Evolutionary conservation across 768 basidiomycete genomes (phyloP).

Genomic region (Xerocomellus amylosporus): DNA sequence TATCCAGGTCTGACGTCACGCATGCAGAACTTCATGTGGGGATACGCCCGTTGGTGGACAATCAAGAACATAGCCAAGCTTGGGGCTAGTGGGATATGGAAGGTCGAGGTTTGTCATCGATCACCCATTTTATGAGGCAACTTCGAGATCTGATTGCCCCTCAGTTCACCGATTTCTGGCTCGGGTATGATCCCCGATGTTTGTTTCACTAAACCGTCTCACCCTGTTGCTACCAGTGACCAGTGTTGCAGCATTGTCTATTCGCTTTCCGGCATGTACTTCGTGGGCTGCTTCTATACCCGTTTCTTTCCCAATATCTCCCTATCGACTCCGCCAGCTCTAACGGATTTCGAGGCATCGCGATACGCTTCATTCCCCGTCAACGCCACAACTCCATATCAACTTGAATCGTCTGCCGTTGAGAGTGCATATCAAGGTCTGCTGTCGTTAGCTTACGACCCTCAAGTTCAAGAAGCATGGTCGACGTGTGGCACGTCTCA

Average conservation of each 20-base stretch:
- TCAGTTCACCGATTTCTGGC: conserved; percentile 85
- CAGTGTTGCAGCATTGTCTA: conserved; percentile 79
- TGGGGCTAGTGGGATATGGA: conserved; percentile 63
- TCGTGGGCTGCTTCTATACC: conserved; percentile 71
- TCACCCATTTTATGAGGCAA: background rate
- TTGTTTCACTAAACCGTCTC: background rate
- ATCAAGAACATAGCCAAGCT: conserved; percentile 59
- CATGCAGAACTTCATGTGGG: conserved; percentile 38
- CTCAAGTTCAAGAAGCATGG: conserved; percentile 46
- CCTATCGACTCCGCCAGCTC: background rate
- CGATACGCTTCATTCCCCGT: background rate
- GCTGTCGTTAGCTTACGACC: conserved; percentile 12
- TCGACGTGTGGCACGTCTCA: conserved; percentile 34
- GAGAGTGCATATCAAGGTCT: background rate
- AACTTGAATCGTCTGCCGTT: background rate
- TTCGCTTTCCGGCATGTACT: conserved; percentile 66
- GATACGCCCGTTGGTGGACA: conserved; percentile 67
- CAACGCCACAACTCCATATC: background rate
- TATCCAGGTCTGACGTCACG: background rate
- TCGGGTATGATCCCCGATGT: conserved; percentile 51
- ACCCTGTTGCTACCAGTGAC: conserved; percentile 46
- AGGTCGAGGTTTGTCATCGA: conserved; percentile 61
- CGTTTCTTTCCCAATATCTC: conserved; percentile 2
- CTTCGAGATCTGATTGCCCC: background rate
- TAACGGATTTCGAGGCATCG: background rate